Evolutionary conservation across 2,329 filamentous ascomycete species (phyloP).

Genomic region (Ceratocystiopsis sp.): DNA sequence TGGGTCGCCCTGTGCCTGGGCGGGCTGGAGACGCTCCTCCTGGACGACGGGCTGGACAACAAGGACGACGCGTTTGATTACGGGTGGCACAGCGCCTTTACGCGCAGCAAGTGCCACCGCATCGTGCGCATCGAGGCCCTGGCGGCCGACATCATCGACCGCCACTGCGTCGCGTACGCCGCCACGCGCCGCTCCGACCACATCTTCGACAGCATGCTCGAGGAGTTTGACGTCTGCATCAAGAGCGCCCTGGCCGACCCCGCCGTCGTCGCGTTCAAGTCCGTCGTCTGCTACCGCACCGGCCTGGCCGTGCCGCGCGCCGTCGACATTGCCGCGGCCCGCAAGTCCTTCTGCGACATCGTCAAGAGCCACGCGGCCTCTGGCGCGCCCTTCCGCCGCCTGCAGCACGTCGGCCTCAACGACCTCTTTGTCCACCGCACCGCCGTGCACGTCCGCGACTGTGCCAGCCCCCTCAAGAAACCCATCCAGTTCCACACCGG

Average conservation of each 20-base stretch:
- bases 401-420: slow-evolving; percentile 50
- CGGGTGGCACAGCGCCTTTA: slow-evolving; percentile 49
- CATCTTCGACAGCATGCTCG: slow-evolving; percentile 26
- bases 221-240: slow-evolving; percentile 35
- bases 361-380: slow-evolving; percentile 14
- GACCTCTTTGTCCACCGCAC: slow-evolving; percentile 50
- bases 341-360: slow-evolving; percentile 22
- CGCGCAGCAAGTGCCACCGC: slow-evolving; percentile 45
- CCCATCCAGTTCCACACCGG: slow-evolving; percentile 75
- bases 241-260: slow-evolving; percentile 40
- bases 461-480: slow-evolving; percentile 34
- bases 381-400: slow-evolving; percentile 24
- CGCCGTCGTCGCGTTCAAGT: slow-evolving; percentile 66
- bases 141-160: slow-evolving; percentile 43
- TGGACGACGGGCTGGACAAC: slow-evolving; percentile 58
- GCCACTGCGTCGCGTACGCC: slow-evolving; percentile 18
- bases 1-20: slow-evolving; percentile 49
- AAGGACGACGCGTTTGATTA: slow-evolving; percentile 39
- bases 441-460: slow-evolving; percentile 37
- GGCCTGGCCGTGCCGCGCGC: slow-evolving; percentile 42
- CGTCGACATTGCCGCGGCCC: slow-evolving; percentile 24
- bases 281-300: slow-evolving; percentile 64
- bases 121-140: slow-evolving; percentile 66
- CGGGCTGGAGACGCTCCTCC: slow-evolving; percentile 55
- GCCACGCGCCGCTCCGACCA: slow-evolving; percentile 19